phyloP scores from a whole-genome alignment of 306 rosid genomes.

The Sesbania bispinosa region DNA sequence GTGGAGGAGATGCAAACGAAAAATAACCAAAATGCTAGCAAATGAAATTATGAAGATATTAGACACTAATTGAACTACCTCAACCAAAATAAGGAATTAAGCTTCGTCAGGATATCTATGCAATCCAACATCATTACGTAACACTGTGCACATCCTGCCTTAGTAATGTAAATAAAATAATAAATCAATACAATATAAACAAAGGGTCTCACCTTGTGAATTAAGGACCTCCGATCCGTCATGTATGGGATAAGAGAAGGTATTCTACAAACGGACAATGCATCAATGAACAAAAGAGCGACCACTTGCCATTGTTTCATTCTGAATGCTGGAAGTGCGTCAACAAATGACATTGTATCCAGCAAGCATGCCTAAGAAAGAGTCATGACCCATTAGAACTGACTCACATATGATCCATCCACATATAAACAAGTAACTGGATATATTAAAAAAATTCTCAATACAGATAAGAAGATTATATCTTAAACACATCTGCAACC shows the following conservation, averaged over 20 bases:
- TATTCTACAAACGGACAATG: slow-evolving; percentile 73
- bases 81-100: neutral
- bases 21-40: neutral
- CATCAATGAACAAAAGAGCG: slow-evolving; percentile 72
- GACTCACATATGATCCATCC: slow-evolving; percentile 11
- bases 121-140: neutral
- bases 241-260: slow-evolving; percentile 63
- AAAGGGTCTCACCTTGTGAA: slow-evolving; percentile 58
- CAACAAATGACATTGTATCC: slow-evolving; percentile 84
- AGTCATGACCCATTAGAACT: slow-evolving; percentile 11
- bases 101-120: neutral
- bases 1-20: neutral
- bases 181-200: neutral
- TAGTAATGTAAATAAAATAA: neutral
- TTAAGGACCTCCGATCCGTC: slow-evolving; percentile 54
- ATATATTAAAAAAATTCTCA: neutral
- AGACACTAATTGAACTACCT: neutral
- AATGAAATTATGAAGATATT: neutral
- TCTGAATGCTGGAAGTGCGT: slow-evolving; percentile 83
- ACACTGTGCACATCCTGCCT: neutral
- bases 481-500: neutral
- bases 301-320: slow-evolving; percentile 89
- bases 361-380: slow-evolving; percentile 59
- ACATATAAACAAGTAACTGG: neutral
- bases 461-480: slow-evolving; percentile 5